A percentile compares a stretch with the other conserved stretches of the same genome.
Evolutionary conservation across 768 basidiomycete species (phyloP).

Genomic region (Trametes cingulata): DNA sequence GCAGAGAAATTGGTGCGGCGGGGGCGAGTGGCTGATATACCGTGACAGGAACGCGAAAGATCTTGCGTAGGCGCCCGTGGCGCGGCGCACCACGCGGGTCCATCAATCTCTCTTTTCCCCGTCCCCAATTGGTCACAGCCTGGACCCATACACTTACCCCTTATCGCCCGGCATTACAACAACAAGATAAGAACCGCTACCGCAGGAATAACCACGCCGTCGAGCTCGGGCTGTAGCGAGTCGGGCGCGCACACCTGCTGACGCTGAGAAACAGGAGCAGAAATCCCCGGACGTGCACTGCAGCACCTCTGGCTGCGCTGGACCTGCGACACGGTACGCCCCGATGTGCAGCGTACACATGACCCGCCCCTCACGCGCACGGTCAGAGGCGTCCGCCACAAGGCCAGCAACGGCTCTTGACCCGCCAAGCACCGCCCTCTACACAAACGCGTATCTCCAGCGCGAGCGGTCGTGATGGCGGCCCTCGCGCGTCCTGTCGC

Average conservation of each 20-base stretch:
- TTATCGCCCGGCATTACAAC: conserved; percentile 1
- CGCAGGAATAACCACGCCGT: too few species aligned
- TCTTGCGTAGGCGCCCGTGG: background rate
- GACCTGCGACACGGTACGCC: background rate
- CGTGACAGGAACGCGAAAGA: background rate
- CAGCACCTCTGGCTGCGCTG: background rate
- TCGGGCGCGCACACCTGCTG: too few species aligned
- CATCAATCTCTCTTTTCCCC: conserved; percentile 10
- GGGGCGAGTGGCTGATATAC: conserved; percentile 11
- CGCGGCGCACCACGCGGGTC: conserved; percentile 17
- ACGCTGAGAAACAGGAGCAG: background rate
- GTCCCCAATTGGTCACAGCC: conserved; percentile 5
- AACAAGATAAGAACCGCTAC: background rate
- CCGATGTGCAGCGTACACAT: background rate
- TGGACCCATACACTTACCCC: conserved; percentile 13
- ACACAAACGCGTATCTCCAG: background rate
- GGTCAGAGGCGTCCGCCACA: too few species aligned
- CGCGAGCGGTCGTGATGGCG: background rate
- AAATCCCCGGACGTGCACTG: background rate
- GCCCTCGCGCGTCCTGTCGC: background rate
- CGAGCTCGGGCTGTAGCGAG: too few species aligned
- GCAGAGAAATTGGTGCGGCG: conserved; percentile 10
- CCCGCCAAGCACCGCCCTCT: background rate
- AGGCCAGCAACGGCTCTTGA: too few species aligned
- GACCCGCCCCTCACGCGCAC: background rate